Evolutionary conservation across 139 green algal genomes (phyloP).

Genomic region (Chlamydomonas schloesseri): DNA sequence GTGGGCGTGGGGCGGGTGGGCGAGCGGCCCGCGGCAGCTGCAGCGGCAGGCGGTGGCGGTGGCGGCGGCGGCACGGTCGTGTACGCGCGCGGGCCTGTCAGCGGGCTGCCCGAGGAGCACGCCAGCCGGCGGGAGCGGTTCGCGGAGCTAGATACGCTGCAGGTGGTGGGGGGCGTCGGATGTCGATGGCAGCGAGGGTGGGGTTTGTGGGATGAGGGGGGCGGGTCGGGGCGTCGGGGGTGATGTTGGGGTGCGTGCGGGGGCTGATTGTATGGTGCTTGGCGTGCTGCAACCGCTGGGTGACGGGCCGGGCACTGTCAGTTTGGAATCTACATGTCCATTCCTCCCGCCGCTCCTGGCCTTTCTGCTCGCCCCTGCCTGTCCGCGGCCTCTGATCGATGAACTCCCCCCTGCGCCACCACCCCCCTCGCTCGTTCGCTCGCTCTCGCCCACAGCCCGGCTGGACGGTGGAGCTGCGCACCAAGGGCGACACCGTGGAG

Average conservation of each 20-base stretch:
- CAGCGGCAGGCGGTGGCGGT: neutral
- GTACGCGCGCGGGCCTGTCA: constrained; percentile 76
- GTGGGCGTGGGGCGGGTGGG: neutral
- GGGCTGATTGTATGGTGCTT: no score
- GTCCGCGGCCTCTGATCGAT: no score
- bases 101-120: constrained; percentile 80
- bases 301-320: no score
- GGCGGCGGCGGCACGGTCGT: constrained; percentile 54
- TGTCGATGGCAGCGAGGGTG: neutral
- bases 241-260: no score
- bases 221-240: no score
- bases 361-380: no score
- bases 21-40: neutral
- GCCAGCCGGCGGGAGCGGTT: constrained; percentile 85
- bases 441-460: constrained; percentile 10
- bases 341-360: no score
- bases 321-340: no score
- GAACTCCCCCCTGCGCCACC: no score
- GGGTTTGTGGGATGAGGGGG: neutral
- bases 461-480: constrained; percentile 86
- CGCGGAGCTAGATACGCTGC: constrained; percentile 85
- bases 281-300: no score
- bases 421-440: neutral
- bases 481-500: constrained; percentile 77
- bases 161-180: constrained; percentile 65